Conservation (phyloP, 2,329 filamentous ascomycete genomes). For the Dactylonectria macrodidyma region DNA sequence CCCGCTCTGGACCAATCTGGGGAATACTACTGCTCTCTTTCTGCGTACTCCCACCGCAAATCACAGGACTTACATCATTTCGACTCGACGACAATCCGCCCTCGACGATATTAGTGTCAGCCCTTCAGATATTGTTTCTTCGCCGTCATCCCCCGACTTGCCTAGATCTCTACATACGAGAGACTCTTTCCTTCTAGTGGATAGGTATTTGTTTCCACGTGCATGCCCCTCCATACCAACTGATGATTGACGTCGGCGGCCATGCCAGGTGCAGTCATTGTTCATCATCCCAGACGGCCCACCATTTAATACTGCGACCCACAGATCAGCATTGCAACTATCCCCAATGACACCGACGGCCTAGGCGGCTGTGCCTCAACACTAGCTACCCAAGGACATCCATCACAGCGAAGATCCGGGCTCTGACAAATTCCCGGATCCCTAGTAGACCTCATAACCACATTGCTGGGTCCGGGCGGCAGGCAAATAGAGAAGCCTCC, state of each 20-base stretch:
- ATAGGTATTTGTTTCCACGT: background rate
- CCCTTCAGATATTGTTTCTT: background rate
- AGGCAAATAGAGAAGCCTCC: constrained; percentile 23
- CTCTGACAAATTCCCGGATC: constrained; percentile 29
- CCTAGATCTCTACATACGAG: background rate
- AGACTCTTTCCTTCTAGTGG: constrained; percentile 8
- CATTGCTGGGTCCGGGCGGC: constrained; percentile 24
- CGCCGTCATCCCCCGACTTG: background rate
- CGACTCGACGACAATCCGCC: background rate
- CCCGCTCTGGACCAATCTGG: constrained; percentile 13
- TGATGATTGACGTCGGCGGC: constrained; percentile 21
- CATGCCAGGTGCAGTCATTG: constrained; percentile 15
- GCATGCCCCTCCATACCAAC: constrained; percentile 1
- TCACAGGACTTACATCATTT: background rate
- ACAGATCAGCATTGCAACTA: constrained; percentile 39
- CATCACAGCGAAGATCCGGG: constrained; percentile 28
- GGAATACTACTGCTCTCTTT: constrained; percentile 4
- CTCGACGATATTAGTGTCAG: background rate
- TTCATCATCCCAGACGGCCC: constrained; percentile 23
- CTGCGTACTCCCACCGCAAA: constrained; percentile 3
- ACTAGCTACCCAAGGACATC: constrained; percentile 36
- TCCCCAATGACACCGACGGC: constrained; percentile 41
- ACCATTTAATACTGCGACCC: constrained; percentile 29
- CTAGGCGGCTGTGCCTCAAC: constrained; percentile 43
- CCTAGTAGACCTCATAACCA: constrained; percentile 26